Evolutionary conservation across 495 filamentous ascomycete genomes (phyloP).

Genomic region (Apodospora peruviana): DNA sequence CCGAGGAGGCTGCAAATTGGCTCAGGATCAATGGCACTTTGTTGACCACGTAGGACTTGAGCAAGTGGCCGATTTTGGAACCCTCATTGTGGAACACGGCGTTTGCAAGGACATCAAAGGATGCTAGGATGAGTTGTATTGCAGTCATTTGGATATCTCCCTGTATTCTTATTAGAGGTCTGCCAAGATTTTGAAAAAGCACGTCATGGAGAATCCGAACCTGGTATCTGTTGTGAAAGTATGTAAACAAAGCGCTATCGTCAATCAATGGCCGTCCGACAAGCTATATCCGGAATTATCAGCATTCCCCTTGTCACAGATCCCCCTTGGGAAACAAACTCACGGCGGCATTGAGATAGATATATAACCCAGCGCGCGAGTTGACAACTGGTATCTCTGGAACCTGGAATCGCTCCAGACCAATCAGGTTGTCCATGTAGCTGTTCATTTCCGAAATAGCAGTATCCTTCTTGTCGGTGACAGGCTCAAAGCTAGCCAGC

Average conservation of each 20-base stretch:
- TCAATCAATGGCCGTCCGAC: slow-evolving; percentile 77
- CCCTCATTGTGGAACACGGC: slow-evolving; percentile 76
- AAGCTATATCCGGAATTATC: slow-evolving; percentile 48
- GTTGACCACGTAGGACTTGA: slow-evolving; percentile 89
- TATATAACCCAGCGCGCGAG: slow-evolving; percentile 83
- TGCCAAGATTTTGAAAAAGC: neutral
- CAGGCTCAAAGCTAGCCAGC: slow-evolving; percentile 39
- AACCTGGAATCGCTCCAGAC: slow-evolving; percentile 50
- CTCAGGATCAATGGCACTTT: slow-evolving; percentile 78
- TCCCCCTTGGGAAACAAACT: slow-evolving; percentile 10
- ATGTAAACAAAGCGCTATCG: slow-evolving; percentile 69
- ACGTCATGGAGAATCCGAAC: neutral
- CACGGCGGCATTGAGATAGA: slow-evolving; percentile 87
- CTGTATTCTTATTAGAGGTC: slow-evolving; percentile 25
- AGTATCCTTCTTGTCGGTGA: slow-evolving; percentile 39
- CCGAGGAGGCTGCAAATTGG: slow-evolving; percentile 46
- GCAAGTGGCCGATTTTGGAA: slow-evolving; percentile 62
- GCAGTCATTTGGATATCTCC: slow-evolving; percentile 70
- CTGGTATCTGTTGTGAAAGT: slow-evolving; percentile 74
- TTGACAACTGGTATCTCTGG: slow-evolving; percentile 63
- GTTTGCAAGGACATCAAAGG: slow-evolving; percentile 86
- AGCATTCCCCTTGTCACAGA: too few species aligned
- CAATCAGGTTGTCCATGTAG: slow-evolving; percentile 49
- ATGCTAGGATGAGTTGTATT: slow-evolving; percentile 75
- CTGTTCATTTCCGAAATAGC: slow-evolving; percentile 41